Conservation (phyloP, 2,329 filamentous ascomycete genomes). For the Monosporascus sp. region DNA sequence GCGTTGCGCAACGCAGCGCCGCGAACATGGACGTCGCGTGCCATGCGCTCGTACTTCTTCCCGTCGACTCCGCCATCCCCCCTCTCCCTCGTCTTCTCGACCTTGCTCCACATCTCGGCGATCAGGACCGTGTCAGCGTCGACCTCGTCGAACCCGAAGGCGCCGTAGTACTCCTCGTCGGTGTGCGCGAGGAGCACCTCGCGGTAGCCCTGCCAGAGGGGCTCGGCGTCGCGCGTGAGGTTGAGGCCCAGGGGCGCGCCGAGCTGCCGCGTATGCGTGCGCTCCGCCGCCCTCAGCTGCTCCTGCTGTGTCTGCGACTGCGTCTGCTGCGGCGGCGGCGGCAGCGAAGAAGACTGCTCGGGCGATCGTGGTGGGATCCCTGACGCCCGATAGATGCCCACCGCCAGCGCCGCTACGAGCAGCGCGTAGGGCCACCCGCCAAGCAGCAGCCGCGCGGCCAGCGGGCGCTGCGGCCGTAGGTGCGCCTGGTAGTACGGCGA, state of each 20-base stretch:
- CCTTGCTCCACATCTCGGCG: not conserved
- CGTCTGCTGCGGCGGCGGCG: too few relatives aligned
- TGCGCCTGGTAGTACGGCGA: not conserved
- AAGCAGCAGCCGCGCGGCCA: not conserved
- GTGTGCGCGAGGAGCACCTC: conserved; percentile 4
- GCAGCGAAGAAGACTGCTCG: too few relatives aligned
- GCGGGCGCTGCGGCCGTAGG: not conserved
- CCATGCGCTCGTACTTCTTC: not conserved
- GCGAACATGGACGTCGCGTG: not conserved
- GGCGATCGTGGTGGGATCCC: too few relatives aligned
- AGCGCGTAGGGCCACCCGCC: not conserved
- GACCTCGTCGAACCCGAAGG: conserved; percentile 5
- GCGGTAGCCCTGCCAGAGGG: not conserved
- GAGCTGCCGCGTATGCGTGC: not conserved
- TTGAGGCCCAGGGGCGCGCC: not conserved
- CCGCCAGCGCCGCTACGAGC: not conserved
- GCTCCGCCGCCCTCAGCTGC: not conserved
- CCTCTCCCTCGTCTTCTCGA: not conserved
- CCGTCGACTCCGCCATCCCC: not conserved
- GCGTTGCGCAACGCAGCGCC: not conserved
- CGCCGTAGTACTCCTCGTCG: conserved; percentile 3
- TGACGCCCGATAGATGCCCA: too few relatives aligned
- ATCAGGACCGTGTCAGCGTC: conserved; percentile 4
- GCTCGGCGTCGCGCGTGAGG: not conserved
- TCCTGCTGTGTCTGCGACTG: too few relatives aligned